phyloP scores from a whole-genome alignment of 148 eudicot species.

The Fagopyrum esculentum region DNA sequence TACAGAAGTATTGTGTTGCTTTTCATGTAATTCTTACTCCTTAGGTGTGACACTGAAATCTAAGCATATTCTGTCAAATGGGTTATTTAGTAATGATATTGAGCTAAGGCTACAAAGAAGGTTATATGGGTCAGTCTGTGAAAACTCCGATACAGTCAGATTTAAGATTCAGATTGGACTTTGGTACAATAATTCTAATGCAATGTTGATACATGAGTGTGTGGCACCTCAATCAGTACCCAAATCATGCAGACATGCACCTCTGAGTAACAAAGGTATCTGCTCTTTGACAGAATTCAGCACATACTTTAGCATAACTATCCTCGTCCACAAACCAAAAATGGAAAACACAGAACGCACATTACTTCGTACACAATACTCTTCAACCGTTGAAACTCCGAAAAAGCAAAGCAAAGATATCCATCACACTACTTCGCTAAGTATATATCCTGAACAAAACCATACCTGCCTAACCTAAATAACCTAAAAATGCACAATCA shows the following conservation, averaged over 20 bases:
- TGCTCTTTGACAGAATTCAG: neutral
- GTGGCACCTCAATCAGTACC: neutral
- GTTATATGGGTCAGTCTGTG: neutral
- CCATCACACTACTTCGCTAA: neutral
- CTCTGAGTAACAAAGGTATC: neutral
- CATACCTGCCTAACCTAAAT: neutral
- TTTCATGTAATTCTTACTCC: neutral
- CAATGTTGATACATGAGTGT: neutral
- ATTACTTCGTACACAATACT: neutral
- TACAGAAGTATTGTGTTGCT: neutral
- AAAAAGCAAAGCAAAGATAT: neutral
- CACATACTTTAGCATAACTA: neutral
- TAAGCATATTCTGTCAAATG: neutral
- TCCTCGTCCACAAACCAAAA: neutral
- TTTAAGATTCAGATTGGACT: neutral
- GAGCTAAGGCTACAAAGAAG: neutral
- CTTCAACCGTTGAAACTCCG: neutral
- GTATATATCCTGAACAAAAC: neutral
- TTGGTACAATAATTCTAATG: neutral
- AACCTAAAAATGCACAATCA: neutral
- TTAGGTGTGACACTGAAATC: neutral
- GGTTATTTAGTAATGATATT: conserved; percentile 3
- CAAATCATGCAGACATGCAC: neutral
- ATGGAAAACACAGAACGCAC: neutral
- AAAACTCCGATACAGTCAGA: neutral